Base-by-base conservation (phyloP, 176 grass and related monocot species). In the Calamus simplicifolius region DNA sequence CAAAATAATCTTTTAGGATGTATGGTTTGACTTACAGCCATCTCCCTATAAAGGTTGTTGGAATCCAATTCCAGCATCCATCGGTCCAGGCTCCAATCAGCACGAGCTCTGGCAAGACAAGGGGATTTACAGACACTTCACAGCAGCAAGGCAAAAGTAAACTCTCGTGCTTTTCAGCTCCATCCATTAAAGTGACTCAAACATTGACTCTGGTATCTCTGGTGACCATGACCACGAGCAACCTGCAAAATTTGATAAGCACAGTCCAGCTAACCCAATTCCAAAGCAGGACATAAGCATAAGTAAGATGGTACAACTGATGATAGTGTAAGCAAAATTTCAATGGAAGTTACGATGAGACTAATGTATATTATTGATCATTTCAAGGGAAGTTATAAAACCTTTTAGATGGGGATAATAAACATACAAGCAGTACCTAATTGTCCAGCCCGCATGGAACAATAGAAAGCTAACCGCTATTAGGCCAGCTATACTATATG, bases 31-130 rank as follows among this genome's bases (percentile, higher is more conserved):
- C 35, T 13, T 7, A 43, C 35, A 43, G 35, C 35, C 35, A 80
- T 68, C 25, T 6, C 16, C 43, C 61, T 78, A 58, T 86, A 86
- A 56, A 81, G 70, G 84, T 75, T 6, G 54, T 56, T 66, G 57
- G 75, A 86, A 65, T 78, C 70, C 84, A 78, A 61, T 78, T 82
- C 84, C 48, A 56, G 61, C 74, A 70, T 63, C 79, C 74, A 71
- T 52, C 67, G 75, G 70, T 63, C 78, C 61, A 75, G 53, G 59
- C 61, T 73, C 66, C 74, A 75, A 65, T 70, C 71, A 77, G 73
- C 77, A 85, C 61, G 75, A 78, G 64, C 73, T 63, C 75, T 81
- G 73, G 82, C 59, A 65, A 59, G 38, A 67, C 55, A 75, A 62
- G 74, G 74, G 52, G 69, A 43, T 74, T 70, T 74, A 78, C 73